Evolutionary conservation across 1,284 basidiomycete genomes (phyloP).

Genomic region (Farysia itapuensis): DNA sequence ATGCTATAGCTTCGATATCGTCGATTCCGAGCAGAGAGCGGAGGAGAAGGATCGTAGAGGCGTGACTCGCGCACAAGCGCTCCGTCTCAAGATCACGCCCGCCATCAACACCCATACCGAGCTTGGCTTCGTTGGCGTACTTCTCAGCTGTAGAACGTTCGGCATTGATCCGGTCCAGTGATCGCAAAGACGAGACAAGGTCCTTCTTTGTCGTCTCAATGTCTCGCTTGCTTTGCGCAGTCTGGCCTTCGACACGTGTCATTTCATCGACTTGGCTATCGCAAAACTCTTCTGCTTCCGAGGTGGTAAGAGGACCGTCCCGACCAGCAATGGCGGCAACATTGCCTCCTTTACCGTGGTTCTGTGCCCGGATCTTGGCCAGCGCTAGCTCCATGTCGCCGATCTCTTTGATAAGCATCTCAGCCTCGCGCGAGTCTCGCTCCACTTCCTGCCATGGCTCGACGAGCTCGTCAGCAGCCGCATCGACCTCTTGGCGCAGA

Average conservation of each 20-base stretch:
- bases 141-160: constrained; percentile 50
- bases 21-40: constrained; percentile 35
- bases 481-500: constrained; percentile 41
- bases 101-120: constrained; percentile 45
- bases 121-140: constrained; percentile 46
- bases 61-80: constrained; percentile 40
- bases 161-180: constrained; percentile 45
- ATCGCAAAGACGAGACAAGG: constrained; percentile 32
- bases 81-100: constrained; percentile 49
- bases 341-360: constrained; percentile 30
- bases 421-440: constrained; percentile 29
- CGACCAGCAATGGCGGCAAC: constrained; percentile 35
- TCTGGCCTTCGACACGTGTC: constrained; percentile 41
- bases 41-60: constrained; percentile 24
- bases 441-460: constrained; percentile 40
- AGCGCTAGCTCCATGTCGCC: constrained; percentile 52
- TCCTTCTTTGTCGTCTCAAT: constrained; percentile 49
- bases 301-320: constrained; percentile 42
- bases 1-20: constrained; percentile 24
- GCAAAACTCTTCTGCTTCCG: constrained; percentile 41
- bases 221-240: constrained; percentile 28
- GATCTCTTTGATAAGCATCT: constrained; percentile 40
- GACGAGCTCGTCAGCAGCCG: constrained; percentile 29
- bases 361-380: constrained; percentile 44
- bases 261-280: constrained; percentile 48